These are phyloP conservation scores for Citeromyces matritensis DNA, from an alignment of 805 yeast genomes.

Conservation along the genomic window DNA sequence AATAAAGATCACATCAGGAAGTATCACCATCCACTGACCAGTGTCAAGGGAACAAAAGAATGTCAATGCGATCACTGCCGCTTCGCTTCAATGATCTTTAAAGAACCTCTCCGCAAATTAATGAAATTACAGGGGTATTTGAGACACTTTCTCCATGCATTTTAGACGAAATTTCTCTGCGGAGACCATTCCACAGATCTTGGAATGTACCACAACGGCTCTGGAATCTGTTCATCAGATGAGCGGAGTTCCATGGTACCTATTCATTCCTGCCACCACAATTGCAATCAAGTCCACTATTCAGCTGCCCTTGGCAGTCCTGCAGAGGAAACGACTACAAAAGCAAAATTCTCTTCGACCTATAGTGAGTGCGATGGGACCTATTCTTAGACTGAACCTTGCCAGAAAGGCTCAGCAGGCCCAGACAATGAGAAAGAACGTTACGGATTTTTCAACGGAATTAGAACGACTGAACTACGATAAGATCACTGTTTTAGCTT, in stretches of 20 bases:
- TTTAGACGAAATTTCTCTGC: not conserved
- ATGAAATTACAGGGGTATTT: too few relatives aligned
- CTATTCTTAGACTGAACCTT: constrained; percentile 46
- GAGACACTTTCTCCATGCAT: too few relatives aligned
- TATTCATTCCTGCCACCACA: constrained; percentile 61
- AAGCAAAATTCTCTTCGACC: constrained; percentile 65
- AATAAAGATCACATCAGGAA: too few relatives aligned
- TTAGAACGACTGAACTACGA: constrained; percentile 45
- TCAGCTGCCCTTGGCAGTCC: constrained; percentile 68
- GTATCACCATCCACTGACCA: too few relatives aligned
- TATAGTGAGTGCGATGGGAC: constrained; percentile 57
- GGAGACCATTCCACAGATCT: not conserved
- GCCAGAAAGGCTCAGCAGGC: constrained; percentile 28
- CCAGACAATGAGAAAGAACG: constrained; percentile 18
- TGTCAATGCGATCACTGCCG: too few relatives aligned
- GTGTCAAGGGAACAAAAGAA: too few relatives aligned
- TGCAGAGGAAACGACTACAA: constrained; percentile 53
- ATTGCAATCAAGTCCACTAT: constrained; percentile 44
- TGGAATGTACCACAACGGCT: not conserved
- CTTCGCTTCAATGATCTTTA: too few relatives aligned
- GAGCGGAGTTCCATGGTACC: constrained; percentile 75
- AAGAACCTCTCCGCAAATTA: too few relatives aligned
- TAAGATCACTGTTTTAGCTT: constrained; percentile 58
- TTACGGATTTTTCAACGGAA: constrained; percentile 12
- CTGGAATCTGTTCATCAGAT: constrained; percentile 32